Evolutionary conservation across 169 alveolate genomes (phyloP).

Genomic region (Plasmodium gonderi): DNA sequence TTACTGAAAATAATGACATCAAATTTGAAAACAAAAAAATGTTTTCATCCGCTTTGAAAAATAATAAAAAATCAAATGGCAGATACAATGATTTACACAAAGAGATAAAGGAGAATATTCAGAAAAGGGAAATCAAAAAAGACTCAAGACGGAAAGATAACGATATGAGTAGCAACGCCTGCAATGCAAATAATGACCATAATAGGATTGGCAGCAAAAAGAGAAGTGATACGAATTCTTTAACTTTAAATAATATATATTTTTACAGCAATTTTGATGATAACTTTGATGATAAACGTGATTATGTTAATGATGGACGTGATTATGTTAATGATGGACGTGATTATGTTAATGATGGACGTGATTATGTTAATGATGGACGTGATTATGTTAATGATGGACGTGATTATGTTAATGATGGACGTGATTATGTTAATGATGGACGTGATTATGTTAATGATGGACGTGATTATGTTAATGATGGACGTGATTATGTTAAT

Average conservation of each 20-base stretch:
- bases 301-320: no score
- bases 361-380: no score
- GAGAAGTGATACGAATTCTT: slow-evolving; percentile 2
- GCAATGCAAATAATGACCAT: neutral
- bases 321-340: no score
- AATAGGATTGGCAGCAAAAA: neutral
- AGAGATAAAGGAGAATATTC: neutral
- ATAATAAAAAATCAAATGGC: neutral
- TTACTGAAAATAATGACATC: slow-evolving; percentile 28
- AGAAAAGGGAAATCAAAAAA: neutral
- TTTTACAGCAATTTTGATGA: slow-evolving; percentile 27
- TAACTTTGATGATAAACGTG: slow-evolving; percentile 41
- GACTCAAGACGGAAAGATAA: neutral
- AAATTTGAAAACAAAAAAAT: slow-evolving; percentile 58
- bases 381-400: no score
- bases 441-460: no score
- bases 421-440: no score
- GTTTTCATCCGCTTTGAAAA: neutral
- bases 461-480: no score
- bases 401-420: no score
- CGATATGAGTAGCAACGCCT: neutral
- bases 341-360: no score
- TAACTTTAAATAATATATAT: slow-evolving; percentile 24
- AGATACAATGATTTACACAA: neutral
- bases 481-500: no score